These are phyloP conservation scores for Amoebophrya sp. DNA, from an alignment of 169 alveolate species.

Conservation along the genomic window DNA sequence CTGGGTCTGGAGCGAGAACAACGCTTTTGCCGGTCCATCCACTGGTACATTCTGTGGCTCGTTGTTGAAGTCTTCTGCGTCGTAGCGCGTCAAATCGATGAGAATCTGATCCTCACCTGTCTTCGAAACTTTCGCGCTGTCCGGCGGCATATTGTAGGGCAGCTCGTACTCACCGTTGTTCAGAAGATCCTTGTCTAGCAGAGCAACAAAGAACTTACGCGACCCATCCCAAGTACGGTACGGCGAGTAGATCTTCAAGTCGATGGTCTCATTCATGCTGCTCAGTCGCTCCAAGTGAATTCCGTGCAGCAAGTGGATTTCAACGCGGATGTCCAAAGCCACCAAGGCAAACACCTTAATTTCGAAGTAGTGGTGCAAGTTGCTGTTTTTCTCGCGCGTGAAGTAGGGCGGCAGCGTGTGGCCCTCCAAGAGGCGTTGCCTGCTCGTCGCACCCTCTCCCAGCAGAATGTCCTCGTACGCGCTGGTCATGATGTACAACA, in stretches of 20 bases:
- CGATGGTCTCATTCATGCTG: constrained; percentile 31
- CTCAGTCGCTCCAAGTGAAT: not conserved
- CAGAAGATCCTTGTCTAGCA: constrained; percentile 8
- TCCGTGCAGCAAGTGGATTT: constrained; percentile 22
- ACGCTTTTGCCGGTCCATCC: not conserved
- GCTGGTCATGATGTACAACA: constrained; percentile 23
- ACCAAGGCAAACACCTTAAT: constrained; percentile 32
- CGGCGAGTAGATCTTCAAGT: not conserved
- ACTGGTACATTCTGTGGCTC: constrained; percentile 10
- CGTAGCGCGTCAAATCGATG: not conserved
- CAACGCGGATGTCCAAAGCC: constrained; percentile 22
- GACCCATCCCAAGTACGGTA: not conserved
- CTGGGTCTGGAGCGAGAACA: not conserved
- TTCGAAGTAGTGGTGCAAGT: constrained; percentile 32
- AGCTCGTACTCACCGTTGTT: constrained; percentile 14
- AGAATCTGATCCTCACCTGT: not conserved
- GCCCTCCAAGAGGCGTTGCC: not conserved
- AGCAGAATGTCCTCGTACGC: not conserved
- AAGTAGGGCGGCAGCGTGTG: constrained; percentile 21
- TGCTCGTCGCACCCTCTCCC: not conserved
- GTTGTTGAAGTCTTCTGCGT: not conserved
- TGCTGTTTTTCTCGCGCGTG: not conserved
- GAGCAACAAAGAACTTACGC: not conserved
- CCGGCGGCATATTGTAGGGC: constrained; percentile 25
- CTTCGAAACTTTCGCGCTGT: not conserved